Conservation (phyloP, 2,329 filamentous ascomycete genomes). For the Cladophialophora exuberans region DNA sequence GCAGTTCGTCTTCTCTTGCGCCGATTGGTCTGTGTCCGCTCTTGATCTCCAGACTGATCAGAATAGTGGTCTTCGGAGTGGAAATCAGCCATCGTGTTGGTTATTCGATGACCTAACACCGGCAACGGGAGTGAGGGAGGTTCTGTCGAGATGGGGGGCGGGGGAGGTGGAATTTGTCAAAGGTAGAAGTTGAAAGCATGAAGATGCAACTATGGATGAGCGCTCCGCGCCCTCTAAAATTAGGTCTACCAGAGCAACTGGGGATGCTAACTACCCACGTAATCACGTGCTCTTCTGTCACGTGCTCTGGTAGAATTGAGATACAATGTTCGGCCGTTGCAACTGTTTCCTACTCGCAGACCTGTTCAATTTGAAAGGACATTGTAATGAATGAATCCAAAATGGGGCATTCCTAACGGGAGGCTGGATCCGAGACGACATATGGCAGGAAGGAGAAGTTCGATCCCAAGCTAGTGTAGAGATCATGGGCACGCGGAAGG, state of each 20-base stretch:
- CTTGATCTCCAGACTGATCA: background rate
- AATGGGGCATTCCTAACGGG: background rate
- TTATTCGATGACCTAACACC: background rate
- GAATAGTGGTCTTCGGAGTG: background rate
- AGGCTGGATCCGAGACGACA: background rate
- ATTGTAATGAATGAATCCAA: background rate
- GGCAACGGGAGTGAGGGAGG: background rate
- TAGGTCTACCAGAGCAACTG: too few relatives aligned
- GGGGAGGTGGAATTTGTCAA: background rate
- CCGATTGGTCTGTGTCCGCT: background rate
- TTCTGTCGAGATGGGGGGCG: background rate
- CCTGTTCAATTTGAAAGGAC: background rate
- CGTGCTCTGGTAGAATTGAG: too few relatives aligned
- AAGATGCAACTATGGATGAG: too few relatives aligned
- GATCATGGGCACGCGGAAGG: too few relatives aligned
- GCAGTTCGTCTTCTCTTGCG: constrained; percentile 36
- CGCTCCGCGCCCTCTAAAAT: too few relatives aligned
- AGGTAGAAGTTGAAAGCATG: too few relatives aligned
- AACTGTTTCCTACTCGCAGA: background rate
- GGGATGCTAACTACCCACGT: too few relatives aligned
- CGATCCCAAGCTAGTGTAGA: too few relatives aligned
- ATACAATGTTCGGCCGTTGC: background rate
- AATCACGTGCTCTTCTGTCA: too few relatives aligned
- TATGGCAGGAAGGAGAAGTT: background rate
- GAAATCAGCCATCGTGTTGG: background rate